These are phyloP conservation scores for Odontarrhena argentea DNA, from an alignment of 345 rosid species.

Conservation along the genomic window DNA sequence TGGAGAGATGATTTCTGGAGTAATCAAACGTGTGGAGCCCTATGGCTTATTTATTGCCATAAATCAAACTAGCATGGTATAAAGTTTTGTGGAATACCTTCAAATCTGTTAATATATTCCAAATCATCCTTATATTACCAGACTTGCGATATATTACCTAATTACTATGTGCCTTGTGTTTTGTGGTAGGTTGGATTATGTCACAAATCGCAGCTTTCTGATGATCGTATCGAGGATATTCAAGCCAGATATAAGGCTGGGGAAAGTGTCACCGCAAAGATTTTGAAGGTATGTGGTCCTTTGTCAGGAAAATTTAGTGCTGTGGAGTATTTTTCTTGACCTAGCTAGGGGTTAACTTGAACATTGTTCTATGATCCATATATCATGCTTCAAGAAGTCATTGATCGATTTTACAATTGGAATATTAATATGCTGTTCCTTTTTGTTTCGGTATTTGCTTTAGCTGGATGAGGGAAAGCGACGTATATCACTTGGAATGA, in stretches of 20 bases:
- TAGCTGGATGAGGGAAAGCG: slow-evolving; percentile 79
- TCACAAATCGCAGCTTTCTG: slow-evolving; percentile 79
- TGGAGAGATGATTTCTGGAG: slow-evolving; percentile 69
- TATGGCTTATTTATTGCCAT: slow-evolving; percentile 79
- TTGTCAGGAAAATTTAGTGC: neutral
- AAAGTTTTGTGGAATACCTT: slow-evolving; percentile 20
- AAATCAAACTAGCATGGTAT: slow-evolving; percentile 71
- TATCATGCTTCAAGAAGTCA: neutral
- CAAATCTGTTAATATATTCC: neutral
- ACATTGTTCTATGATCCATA: slow-evolving; percentile 7
- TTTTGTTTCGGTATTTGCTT: slow-evolving; percentile 23
- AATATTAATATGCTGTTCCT: slow-evolving; percentile 11
- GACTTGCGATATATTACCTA: slow-evolving; percentile 15
- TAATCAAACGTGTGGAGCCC: slow-evolving; percentile 74
- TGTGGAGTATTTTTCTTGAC: slow-evolving; percentile 8
- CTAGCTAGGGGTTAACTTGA: slow-evolving; percentile 1
- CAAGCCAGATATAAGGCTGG: slow-evolving; percentile 69
- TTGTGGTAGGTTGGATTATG: slow-evolving; percentile 84
- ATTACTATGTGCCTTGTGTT: slow-evolving; percentile 24
- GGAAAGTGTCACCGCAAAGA: slow-evolving; percentile 72
- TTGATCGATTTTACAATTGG: slow-evolving; percentile 1
- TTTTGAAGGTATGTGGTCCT: slow-evolving; percentile 68
- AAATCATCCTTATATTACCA: slow-evolving; percentile 1
- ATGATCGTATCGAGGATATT: slow-evolving; percentile 58
- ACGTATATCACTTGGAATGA: slow-evolving; percentile 89